Evolutionary conservation across 192 early-diverging fungal genomes (phyloP).

Genomic region (Coemansia sp.): DNA sequence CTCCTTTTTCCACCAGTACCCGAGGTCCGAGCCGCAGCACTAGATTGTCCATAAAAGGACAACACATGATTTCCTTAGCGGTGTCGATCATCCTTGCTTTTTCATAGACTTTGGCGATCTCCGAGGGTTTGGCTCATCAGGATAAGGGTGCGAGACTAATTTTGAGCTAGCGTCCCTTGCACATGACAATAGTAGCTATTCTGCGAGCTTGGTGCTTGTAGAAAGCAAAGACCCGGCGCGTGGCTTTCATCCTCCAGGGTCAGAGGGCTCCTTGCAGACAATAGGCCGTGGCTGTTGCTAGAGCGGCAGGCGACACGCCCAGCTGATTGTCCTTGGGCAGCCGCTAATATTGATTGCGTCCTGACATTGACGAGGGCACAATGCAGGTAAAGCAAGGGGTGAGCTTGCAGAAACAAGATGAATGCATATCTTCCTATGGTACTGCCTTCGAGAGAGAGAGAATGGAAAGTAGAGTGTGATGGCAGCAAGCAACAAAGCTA

Average conservation of each 20-base stretch:
- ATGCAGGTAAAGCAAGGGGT: neutral
- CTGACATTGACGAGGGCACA: neutral
- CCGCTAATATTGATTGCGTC: neutral
- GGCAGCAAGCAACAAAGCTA: neutral
- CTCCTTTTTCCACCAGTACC: neutral
- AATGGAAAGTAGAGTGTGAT: neutral
- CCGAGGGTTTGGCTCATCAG: neutral
- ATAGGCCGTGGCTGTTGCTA: neutral
- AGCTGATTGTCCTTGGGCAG: neutral
- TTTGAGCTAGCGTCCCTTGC: neutral
- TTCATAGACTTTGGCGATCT: neutral
- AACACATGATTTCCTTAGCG: neutral
- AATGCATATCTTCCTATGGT: neutral
- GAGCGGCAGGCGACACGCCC: neutral
- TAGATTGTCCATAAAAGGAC: neutral
- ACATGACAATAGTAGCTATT: neutral
- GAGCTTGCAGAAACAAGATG: neutral
- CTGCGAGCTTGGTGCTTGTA: neutral
- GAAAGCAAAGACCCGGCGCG: neutral
- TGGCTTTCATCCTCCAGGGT: neutral
- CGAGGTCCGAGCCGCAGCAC: neutral
- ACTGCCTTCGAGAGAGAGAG: neutral
- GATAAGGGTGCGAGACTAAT: neutral
- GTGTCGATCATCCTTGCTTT: neutral
- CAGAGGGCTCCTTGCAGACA: neutral